phyloP scores from a whole-genome alignment of 352 stramenopile species.

The Blastocystis sp. region DNA sequence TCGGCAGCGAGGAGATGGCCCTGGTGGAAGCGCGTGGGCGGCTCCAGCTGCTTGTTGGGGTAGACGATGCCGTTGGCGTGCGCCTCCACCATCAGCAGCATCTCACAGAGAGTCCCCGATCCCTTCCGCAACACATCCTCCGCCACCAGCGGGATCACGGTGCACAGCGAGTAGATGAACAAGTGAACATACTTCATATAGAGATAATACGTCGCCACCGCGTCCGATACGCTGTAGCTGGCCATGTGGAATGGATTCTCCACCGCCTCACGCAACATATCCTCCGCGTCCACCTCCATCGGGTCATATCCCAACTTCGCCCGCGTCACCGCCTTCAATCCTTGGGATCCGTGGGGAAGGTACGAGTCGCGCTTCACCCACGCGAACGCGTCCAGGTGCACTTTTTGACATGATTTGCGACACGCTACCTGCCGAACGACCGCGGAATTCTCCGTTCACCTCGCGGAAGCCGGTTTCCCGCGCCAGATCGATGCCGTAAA shows the following conservation, averaged over 20 bases:
- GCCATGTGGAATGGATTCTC: constrained; percentile 91
- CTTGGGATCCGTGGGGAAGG: constrained; percentile 88
- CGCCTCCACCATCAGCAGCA: constrained; percentile 93
- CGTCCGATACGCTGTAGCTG: constrained; percentile 97
- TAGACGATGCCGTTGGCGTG: constrained; percentile 87
- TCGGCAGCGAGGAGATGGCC: constrained; percentile 89
- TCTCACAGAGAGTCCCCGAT: constrained; percentile 91
- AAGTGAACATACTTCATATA: constrained; percentile 98
- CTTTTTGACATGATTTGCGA: neutral
- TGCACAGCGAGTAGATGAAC: constrained; percentile 98
- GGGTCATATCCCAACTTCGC: constrained; percentile 97
- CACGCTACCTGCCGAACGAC: neutral
- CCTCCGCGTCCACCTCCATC: constrained; percentile 90
- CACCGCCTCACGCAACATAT: constrained; percentile 87
- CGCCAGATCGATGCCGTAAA: constrained; percentile 80
- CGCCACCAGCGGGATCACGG: constrained; percentile 89
- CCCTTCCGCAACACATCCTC: constrained; percentile 94
- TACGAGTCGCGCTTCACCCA: constrained; percentile 99
- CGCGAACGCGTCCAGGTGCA: constrained; percentile 91
- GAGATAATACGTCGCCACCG: constrained; percentile 97
- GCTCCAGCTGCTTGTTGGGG: constrained; percentile 88
- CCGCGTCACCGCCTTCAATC: constrained; percentile 95
- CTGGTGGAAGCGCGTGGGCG: constrained; percentile 74
- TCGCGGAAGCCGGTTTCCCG: constrained; percentile 72
- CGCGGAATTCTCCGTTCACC: constrained; percentile 47